A percentile compares a stretch with the other conserved stretches of the same genome.
Conservation (phyloP, 169 alveolate species). For the Cryptosporidium canis region DNA sequence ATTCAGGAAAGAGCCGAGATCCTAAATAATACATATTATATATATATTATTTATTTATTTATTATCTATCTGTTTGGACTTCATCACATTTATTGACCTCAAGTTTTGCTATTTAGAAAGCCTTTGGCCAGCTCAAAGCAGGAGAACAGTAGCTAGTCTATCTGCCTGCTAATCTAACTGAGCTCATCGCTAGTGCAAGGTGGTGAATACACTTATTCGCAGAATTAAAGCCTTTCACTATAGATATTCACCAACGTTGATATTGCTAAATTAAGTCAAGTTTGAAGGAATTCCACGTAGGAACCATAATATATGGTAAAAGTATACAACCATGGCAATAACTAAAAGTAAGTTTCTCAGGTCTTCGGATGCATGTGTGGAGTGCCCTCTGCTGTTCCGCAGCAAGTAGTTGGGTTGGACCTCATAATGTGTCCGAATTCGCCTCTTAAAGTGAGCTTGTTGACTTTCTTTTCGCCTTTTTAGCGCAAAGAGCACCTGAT, state of each 20-base stretch:
- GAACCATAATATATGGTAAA: background rate
- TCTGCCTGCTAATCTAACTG: too few relatives aligned
- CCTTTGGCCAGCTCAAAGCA: background rate
- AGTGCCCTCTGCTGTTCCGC: too few relatives aligned
- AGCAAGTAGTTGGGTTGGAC: too few relatives aligned
- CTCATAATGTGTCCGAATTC: too few relatives aligned
- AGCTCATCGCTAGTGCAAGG: too few relatives aligned
- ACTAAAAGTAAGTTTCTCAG: constrained; percentile 33
- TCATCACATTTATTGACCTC: background rate
- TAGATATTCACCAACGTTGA: background rate
- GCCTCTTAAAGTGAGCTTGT: background rate
- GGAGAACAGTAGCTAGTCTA: background rate
- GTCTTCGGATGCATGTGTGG: too few relatives aligned
- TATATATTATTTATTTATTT: background rate
- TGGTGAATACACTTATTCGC: background rate
- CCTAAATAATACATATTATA: background rate
- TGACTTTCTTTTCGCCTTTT: background rate
- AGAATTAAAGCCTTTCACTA: background rate
- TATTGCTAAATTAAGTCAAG: background rate
- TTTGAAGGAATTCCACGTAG: background rate
- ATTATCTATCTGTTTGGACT: background rate
- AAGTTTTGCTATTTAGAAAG: background rate
- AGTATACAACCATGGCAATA: constrained; percentile 31
- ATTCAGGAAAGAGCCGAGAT: constrained; percentile 5
- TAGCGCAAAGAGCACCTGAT: constrained; percentile 82